Evolutionary conservation across 2,329 filamentous ascomycete genomes (phyloP), one percentile per base, ranked within the genome.

Genomic region (Emmonsiellopsis sp.): DNA sequence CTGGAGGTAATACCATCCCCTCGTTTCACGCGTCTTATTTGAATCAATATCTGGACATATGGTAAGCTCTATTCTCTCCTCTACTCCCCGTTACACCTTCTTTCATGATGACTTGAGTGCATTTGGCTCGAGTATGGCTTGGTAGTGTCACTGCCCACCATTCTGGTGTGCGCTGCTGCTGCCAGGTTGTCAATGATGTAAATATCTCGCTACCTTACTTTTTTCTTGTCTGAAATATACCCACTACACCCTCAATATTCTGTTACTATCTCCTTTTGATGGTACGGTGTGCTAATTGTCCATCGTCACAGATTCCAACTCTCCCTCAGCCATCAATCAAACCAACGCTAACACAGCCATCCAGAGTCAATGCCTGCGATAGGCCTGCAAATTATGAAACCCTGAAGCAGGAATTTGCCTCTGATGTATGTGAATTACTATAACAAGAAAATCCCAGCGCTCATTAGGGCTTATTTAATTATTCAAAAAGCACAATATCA

Each of bases 101-200:
- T 71, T 62, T 57, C 70, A 90, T 94, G 92, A 97, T 97, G 92
- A 97, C 92, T 89, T 92, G 92, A 97, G 92, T 91, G 92, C 92
- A 97, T 97, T 97, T 97, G 92, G 92, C 92, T 97, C 89, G 92
- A 97, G 92, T 80, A 95, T 90, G 83, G 83, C 77, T 73, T 76
- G 78, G 76, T 74, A 76, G 69, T 72, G 65, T 53, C 73, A 73
- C 76, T 76, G 77, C 77, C 73, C 73, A 78, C 85, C 87, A 84
- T 95, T 86, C 81, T 92, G 89, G 86, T 78, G 73, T 76, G 75
- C 74, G 75, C 64, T 63, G 67, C 68, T 61, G 70, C 75, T 72
- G 70, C 76, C 76, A 76, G 76, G 78, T 80, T 82, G 85, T 95
- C 92, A 81, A 82, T 96, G 92, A 96, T 96, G 92, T 94, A 86